phyloP scores from a whole-genome alignment of 1,139 yeast species.

The Blastobotrys elegans region DNA sequence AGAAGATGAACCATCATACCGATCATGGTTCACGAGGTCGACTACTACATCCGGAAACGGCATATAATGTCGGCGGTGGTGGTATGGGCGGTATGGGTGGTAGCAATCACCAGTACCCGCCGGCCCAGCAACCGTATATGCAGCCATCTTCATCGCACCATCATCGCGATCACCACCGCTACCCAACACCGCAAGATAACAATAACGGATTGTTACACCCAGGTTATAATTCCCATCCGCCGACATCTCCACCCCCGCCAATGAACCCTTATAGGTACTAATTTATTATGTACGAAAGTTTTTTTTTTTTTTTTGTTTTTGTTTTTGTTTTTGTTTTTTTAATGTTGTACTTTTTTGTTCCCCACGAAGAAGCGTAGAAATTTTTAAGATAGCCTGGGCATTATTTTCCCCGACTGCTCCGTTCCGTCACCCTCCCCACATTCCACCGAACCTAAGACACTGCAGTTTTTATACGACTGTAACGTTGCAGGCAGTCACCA shows the following conservation, averaged over 20 bases:
- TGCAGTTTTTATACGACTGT: too few relatives aligned
- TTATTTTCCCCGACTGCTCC: too few relatives aligned
- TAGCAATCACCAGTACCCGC: not conserved
- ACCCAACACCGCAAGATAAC: not conserved
- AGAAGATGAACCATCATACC: not conserved
- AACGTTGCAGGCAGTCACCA: too few relatives aligned
- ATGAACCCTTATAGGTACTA: constrained; percentile 2
- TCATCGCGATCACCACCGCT: not conserved
- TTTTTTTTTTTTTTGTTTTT: not conserved
- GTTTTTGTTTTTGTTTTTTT: not conserved
- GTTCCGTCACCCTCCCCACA: too few relatives aligned
- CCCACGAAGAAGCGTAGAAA: too few relatives aligned
- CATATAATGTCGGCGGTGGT: not conserved
- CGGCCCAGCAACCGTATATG: not conserved
- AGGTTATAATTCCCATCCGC: not conserved
- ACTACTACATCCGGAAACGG: not conserved
- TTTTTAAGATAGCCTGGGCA: too few relatives aligned
- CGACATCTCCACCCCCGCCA: not conserved
- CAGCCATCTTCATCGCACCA: not conserved
- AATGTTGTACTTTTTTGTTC: not conserved
- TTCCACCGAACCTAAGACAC: too few relatives aligned
- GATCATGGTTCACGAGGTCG: not conserved
- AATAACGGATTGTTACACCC: constrained; percentile 1
- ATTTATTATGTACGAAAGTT: not conserved
- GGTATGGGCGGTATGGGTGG: not conserved